phyloP scores from a whole-genome alignment of 805 yeast species.

The Hanseniaspora lachancei region DNA sequence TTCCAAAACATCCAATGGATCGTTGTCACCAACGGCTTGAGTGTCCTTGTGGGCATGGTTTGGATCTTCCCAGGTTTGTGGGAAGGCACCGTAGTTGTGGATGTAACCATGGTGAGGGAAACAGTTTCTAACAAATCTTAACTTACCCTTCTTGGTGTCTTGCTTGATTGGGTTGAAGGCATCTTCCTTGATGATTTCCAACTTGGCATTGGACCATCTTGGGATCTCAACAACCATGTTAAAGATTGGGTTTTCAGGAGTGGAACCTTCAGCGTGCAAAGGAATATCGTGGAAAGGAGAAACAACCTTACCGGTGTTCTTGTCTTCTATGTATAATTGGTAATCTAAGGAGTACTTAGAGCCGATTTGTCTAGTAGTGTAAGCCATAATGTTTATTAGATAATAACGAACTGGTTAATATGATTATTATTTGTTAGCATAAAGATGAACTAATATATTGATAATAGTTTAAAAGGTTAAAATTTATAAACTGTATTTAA shows the following conservation, averaged over 20 bases:
- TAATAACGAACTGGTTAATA: not conserved
- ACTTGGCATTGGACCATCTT: constrained; percentile 71
- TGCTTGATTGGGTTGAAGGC: constrained; percentile 68
- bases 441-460: too few relatives aligned
- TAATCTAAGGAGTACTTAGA: constrained; percentile 90
- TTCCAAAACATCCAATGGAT: constrained; percentile 77
- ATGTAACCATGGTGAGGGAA: constrained; percentile 78
- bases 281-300: constrained; percentile 94
- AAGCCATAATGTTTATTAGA: constrained; percentile 38
- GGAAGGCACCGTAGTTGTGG: constrained; percentile 78
- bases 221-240: constrained; percentile 74
- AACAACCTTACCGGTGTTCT: constrained; percentile 77
- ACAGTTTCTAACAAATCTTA: constrained; percentile 62
- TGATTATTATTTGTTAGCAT: not conserved
- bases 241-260: constrained; percentile 67
- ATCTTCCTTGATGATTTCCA: constrained; percentile 51
- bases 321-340: constrained; percentile 68
- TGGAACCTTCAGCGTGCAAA: constrained; percentile 59
- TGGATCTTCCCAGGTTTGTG: constrained; percentile 95
- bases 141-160: constrained; percentile 61
- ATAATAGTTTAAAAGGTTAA: not conserved
- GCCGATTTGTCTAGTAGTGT: constrained; percentile 85
- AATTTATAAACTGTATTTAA: too few relatives aligned
- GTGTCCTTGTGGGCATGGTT: constrained; percentile 51
- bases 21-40: constrained; percentile 65